Conservation (phyloP, 345 rosid species). For the Eucalyptus curtisii region DNA sequence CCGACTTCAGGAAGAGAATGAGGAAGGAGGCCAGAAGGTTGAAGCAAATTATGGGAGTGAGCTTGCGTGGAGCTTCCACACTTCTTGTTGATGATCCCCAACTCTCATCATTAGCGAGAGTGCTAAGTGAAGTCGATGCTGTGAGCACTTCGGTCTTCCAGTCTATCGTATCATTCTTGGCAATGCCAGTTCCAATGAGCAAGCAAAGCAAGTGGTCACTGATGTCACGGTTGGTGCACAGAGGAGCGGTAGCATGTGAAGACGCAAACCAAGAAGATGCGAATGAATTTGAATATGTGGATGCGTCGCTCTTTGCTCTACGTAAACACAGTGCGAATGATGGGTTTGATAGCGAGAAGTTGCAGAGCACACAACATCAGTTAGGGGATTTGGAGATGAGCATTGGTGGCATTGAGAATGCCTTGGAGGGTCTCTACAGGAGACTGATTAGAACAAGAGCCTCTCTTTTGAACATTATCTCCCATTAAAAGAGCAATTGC, state of each 20-base stretch:
- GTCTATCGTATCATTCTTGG: constrained; percentile 29
- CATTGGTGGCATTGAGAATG: constrained; percentile 33
- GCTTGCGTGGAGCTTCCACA: background rate
- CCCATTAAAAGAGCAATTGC: constrained; percentile 10
- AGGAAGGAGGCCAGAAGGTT: constrained; percentile 40
- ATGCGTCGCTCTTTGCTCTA: constrained; percentile 6
- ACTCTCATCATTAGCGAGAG: constrained; percentile 19
- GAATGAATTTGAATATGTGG: constrained; percentile 38
- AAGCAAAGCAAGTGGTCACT: constrained; percentile 34
- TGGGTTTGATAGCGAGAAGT: background rate
- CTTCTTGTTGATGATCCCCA: constrained; percentile 10
- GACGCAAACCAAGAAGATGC: constrained; percentile 10
- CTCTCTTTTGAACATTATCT: constrained; percentile 54
- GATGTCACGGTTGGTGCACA: constrained; percentile 29
- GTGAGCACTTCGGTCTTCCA: constrained; percentile 24
- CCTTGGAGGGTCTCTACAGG: constrained; percentile 46
- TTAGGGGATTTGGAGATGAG: constrained; percentile 33
- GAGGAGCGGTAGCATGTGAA: constrained; percentile 11
- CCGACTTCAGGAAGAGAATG: constrained; percentile 32
- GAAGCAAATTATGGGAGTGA: background rate
- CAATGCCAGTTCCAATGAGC: background rate
- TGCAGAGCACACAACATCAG: constrained; percentile 12
- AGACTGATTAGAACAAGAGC: constrained; percentile 53
- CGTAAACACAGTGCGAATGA: background rate
- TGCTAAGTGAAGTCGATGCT: constrained; percentile 26